Evolutionary conservation across 1,284 basidiomycete genomes (phyloP), one percentile per base, ranked within the genome.

Genomic region (Puccinia hordei): DNA sequence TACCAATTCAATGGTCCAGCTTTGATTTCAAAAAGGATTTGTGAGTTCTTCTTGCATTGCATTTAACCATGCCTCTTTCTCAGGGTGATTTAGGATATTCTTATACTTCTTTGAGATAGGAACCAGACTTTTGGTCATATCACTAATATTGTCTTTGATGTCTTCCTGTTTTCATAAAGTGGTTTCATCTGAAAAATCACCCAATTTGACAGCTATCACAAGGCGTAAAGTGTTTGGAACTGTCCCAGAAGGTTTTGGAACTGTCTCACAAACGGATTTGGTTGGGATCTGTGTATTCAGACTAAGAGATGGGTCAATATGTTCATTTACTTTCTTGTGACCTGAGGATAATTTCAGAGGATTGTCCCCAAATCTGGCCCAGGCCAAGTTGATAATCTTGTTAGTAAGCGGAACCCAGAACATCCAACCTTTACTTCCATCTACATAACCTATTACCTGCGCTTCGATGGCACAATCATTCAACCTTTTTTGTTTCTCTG

Each of bases 361-460:
- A 24, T 69, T 30, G 19, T 74, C 73, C 27, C 19, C 17, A 35
- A 74, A 74, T 46, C 10, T 33, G 5, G 24, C 73, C 53, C 73
- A 61, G 12, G 57, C 73, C 9, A 27, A 59, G 15, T 4, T 13
- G 8, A 15, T 30, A 2, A 74, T 15, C 24, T 13, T 63, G 10
- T 74, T 74, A 1, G 19, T 1, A 1, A 24, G 24, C 6, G 73
- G 73, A 1, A 61, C 13, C 73, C 73, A 74, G 22, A 74, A 63
- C 41, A 74, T 30, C 73, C 73, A 74, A 1, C 73, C 73, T n/a
- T 74, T 74, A 9, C 51, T 27, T 2, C 53, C 53, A 30, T 46
- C 41, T 0, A 65, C 8, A 33, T 78, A 78, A 8, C 63, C 53
- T n/a, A 78, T 53, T 4, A 78, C 46, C 30, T 66, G 51, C 5